Evolutionary conservation across 2,329 filamentous ascomycete genomes (phyloP).

Genomic region (Fusarium coffeatum): DNA sequence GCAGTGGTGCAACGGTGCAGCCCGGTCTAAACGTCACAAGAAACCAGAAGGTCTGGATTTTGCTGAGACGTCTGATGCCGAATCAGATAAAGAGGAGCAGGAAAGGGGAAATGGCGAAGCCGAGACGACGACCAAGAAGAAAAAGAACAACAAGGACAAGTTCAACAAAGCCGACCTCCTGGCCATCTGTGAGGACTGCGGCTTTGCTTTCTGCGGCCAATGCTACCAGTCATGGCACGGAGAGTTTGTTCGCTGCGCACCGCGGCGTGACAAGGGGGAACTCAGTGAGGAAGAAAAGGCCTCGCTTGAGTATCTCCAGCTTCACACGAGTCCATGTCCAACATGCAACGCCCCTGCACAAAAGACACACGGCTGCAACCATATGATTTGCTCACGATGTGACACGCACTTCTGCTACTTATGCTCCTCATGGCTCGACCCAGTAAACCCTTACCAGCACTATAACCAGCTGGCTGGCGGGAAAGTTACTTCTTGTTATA

Average conservation of each 20-base stretch:
- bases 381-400: conserved; percentile 95
- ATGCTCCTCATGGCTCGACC: conserved; percentile 86
- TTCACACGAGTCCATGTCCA: conserved; percentile 88
- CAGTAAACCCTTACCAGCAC: conserved; percentile 85
- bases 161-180: conserved; percentile 72
- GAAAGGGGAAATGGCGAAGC: conserved; percentile 42
- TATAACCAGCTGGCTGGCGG: conserved; percentile 76
- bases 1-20: conserved; percentile 91
- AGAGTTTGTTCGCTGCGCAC: conserved; percentile 77
- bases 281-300: conserved; percentile 87
- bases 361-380: conserved; percentile 95
- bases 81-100: conserved; percentile 61
- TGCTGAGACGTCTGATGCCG: conserved; percentile 66
- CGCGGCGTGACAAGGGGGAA: conserved; percentile 73
- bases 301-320: conserved; percentile 82
- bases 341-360: conserved; percentile 87
- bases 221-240: conserved; percentile 90
- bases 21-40: conserved; percentile 77
- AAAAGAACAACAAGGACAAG: conserved; percentile 43
- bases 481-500: conserved; percentile 75
- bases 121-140: conserved; percentile 35
- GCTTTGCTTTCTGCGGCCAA: conserved; percentile 84
- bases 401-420: conserved; percentile 95
- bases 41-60: conserved; percentile 76
- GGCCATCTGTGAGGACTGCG: conserved; percentile 88